Conservation (phyloP, 495 filamentous ascomycete species). For the Neurospora pannonica region DNA sequence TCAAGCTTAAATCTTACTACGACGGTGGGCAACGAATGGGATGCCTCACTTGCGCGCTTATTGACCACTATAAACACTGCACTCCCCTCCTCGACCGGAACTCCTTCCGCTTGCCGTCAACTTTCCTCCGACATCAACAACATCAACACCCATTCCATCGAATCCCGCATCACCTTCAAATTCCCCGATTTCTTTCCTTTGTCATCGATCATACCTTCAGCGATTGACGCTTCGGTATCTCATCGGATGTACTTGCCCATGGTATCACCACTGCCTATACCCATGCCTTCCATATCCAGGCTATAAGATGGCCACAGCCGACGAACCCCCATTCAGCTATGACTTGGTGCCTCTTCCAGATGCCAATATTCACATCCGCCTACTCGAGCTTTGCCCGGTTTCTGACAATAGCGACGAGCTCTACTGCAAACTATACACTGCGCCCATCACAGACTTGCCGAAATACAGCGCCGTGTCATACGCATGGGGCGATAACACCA, state of each 20-base stretch:
- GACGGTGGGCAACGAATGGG: background rate
- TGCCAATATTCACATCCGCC: background rate
- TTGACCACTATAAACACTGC: background rate
- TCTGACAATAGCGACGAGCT: background rate
- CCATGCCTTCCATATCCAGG: background rate
- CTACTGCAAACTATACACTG: background rate
- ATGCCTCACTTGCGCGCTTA: background rate
- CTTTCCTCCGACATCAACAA: background rate
- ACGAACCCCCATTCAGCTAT: background rate
- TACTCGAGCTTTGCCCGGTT: background rate
- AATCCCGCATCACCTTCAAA: background rate
- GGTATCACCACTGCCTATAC: background rate
- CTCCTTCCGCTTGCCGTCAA: background rate
- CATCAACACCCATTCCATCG: background rate
- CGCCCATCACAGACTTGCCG: background rate
- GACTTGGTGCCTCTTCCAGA: background rate
- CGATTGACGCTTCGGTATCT: background rate
- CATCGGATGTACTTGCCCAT: background rate
- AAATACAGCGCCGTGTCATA: background rate
- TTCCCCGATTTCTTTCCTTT: background rate
- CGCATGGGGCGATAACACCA: background rate
- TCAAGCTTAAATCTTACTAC: background rate
- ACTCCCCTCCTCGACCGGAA: background rate
- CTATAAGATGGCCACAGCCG: background rate
- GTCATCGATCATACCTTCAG: background rate